These are phyloP conservation scores for Diaporthe aspalathi DNA, from an alignment of 2,329 filamentous ascomycete species.

Conservation along the genomic window DNA sequence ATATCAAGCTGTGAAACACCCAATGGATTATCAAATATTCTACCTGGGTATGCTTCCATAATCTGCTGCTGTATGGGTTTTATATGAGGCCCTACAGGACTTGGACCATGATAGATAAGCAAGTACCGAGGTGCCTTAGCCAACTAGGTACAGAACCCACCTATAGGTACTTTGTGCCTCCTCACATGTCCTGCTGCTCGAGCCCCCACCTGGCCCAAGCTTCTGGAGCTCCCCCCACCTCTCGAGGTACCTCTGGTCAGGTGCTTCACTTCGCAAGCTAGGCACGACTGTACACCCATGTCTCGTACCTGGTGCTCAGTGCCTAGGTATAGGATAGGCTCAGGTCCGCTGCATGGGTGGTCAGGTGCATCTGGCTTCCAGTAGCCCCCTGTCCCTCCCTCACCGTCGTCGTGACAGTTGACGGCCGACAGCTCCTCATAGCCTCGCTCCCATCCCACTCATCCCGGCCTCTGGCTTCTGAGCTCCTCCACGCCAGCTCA, in stretches of 20 bases:
- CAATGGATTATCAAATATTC: too few species aligned
- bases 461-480: background rate
- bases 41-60: too few species aligned
- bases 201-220: constrained; percentile 32
- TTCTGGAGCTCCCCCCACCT: constrained; percentile 18
- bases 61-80: too few species aligned
- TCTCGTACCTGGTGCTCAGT: background rate
- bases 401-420: constrained; percentile 27
- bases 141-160: too few species aligned
- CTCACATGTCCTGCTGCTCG: background rate
- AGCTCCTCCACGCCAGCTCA: background rate
- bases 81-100: too few species aligned
- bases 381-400: background rate
- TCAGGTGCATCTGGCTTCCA: constrained; percentile 19
- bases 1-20: background rate
- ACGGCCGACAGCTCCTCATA: constrained; percentile 5
- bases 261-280: background rate
- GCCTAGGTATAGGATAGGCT: too few species aligned
- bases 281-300: background rate
- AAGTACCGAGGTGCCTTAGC: background rate
- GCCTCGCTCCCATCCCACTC: background rate
- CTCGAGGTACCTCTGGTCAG: background rate
- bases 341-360: constrained; percentile 20
- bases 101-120: background rate
- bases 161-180: too few species aligned